Evolutionary conservation across 371 early-diverging fungal species (phyloP).

Genomic region (Nosema muscidifuracis): DNA sequence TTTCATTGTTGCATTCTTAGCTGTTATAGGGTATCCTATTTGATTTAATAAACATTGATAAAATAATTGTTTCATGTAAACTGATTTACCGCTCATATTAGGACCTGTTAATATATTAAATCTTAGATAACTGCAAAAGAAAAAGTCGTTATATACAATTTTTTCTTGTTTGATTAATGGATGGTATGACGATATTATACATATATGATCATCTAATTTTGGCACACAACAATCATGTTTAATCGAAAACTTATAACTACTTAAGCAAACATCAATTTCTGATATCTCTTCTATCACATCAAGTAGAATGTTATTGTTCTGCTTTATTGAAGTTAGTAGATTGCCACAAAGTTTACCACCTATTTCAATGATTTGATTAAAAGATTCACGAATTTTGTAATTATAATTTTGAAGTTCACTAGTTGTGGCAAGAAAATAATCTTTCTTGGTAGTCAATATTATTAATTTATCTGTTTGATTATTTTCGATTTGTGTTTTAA

Average conservation of each 20-base stretch:
- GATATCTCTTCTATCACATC: background rate
- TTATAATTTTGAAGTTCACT: background rate
- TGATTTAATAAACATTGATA: slow-evolving; percentile 81
- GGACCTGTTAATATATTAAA: slow-evolving; percentile 69
- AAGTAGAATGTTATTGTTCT: background rate
- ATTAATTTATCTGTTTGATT: no score
- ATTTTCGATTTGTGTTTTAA: no score
- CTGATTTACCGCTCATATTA: slow-evolving; percentile 79
- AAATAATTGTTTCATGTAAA: slow-evolving; percentile 80
- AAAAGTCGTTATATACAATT: background rate
- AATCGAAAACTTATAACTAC: slow-evolving; percentile 1
- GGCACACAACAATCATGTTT: slow-evolving; percentile 11
- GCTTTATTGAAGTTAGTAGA: background rate
- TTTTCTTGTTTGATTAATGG: background rate
- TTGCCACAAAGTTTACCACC: background rate
- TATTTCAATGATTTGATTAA: slow-evolving; percentile 7
- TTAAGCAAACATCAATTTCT: slow-evolving; percentile 2
- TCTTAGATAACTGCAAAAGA: background rate
- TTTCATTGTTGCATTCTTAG: slow-evolving; percentile 67
- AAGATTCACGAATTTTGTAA: background rate
- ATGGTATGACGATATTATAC: background rate
- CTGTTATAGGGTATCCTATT: slow-evolving; percentile 82
- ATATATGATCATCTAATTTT: background rate
- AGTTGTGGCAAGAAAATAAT: background rate
- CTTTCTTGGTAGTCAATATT: background rate